Base-by-base conservation (phyloP, 1,284 basidiomycete genomes). In the Wallemia mellicola region DNA sequence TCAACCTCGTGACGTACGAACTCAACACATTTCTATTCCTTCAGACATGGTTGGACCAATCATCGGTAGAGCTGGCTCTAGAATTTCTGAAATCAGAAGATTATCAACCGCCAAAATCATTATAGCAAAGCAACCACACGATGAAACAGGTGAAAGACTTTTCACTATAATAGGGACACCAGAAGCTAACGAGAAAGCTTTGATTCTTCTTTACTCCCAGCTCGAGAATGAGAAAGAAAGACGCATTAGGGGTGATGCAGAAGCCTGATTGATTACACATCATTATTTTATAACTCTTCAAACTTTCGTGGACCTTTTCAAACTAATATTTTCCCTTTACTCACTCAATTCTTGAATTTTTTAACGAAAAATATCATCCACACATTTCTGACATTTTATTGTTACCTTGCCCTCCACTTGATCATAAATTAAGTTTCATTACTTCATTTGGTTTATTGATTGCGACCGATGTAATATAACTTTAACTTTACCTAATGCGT, bases 21-120 rank as follows among this genome's bases (percentile, higher is more conserved):
- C 92, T 15, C 92, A 98, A 73, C 95, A 94, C 73, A 98, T 98
- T 66, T 92, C 91, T 64, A 98, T 98, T 67, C 92, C 92, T 59
- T 84, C 83, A 64, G 89, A 95, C 74, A 98, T 98, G 92, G 92
- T 96, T 64, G 69, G 70, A 58, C 71, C 70, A 65, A 71, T 66
- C 63, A 76, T 75, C 67, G 92, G 92, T 63, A 86, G 89, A 65
- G 88, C 84, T 67, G 92, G 92, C 30, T 84, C 86, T 66, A 98
- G 96, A 77, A 98, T 98, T 66, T 95, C 91, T 61, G 92, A 98
- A 73, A 98, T 98, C 70, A 84, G 92, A 65, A 83, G 92, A 61
- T 77, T 96, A 60, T 91, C 86, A 62, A 92, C 92, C 56, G 91
- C 86, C 64, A 86, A 89, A 72, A 98, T 98, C 70, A 87, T 83